Evolutionary conservation across 768 basidiomycete species (phyloP).

Genomic region (Coprinopsis marcescibilis): DNA sequence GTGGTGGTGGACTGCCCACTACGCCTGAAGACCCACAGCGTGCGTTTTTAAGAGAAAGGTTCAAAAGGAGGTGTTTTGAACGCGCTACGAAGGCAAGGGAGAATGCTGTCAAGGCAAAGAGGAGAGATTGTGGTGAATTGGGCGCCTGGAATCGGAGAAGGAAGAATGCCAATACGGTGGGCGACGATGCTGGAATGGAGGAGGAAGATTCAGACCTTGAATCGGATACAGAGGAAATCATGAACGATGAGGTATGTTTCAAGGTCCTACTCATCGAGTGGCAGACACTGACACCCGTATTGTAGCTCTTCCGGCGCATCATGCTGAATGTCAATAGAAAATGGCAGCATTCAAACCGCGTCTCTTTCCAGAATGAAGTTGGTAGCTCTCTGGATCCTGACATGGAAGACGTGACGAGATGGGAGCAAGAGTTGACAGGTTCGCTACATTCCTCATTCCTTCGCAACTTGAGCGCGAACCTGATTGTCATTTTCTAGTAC

Average conservation of each 20-base stretch:
- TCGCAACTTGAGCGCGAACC: neutral
- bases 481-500: no score
- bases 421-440: constrained; percentile 56
- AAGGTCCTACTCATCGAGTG: constrained; percentile 5
- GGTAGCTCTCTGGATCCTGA: constrained; percentile 75
- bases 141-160: constrained; percentile 9
- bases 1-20: no score
- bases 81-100: constrained; percentile 52
- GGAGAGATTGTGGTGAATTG: constrained; percentile 16
- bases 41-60: constrained; percentile 50
- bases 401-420: constrained; percentile 54
- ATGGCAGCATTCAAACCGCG: constrained; percentile 45
- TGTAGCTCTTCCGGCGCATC: constrained; percentile 64
- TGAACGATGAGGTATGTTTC: constrained; percentile 55
- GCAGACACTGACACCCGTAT: constrained; percentile 5
- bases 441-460: neutral
- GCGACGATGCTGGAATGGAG: constrained; percentile 37
- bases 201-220: constrained; percentile 29
- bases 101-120: constrained; percentile 36
- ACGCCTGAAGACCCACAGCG: constrained; percentile 43
- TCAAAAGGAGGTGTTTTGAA: constrained; percentile 58
- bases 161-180: constrained; percentile 33
- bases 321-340: constrained; percentile 49
- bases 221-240: constrained; percentile 51
- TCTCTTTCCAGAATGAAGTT: constrained; percentile 64